Conservation (phyloP, 2,329 filamentous ascomycete genomes). For the Myrmaecium sp. region DNA sequence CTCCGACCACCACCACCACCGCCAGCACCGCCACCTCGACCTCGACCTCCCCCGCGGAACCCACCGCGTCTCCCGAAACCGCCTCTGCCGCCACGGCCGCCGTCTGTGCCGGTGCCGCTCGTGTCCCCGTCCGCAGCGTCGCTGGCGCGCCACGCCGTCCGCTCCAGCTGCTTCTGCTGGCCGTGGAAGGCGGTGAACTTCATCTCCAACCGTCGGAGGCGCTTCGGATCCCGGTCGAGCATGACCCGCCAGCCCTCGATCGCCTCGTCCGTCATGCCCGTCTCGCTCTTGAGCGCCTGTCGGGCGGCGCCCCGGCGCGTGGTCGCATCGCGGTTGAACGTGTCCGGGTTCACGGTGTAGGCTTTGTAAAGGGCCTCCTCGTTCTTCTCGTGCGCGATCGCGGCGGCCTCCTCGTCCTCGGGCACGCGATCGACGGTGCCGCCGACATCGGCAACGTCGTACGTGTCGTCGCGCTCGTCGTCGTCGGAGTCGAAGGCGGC, state of each 20-base stretch:
- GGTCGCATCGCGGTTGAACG: slow-evolving; percentile 55
- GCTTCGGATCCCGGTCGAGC: slow-evolving; percentile 54
- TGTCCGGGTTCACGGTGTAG: slow-evolving; percentile 45
- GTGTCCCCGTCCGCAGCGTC: slow-evolving; percentile 38
- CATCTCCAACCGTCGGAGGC: slow-evolving; percentile 51
- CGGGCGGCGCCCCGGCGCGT: slow-evolving; percentile 51
- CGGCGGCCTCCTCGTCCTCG: slow-evolving; percentile 35
- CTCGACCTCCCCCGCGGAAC: slow-evolving; percentile 28
- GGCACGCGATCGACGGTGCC: slow-evolving; percentile 57
- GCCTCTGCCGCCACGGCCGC: slow-evolving; percentile 18
- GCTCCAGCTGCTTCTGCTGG: slow-evolving; percentile 44
- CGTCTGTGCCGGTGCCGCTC: slow-evolving; percentile 23
- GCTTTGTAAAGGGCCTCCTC: slow-evolving; percentile 60
- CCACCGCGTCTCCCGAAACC: slow-evolving; percentile 34
- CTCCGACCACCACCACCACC: slow-evolving; percentile 16
- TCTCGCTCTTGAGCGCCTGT: slow-evolving; percentile 50
- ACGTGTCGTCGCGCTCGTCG: slow-evolving; percentile 93
- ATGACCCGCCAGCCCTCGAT: slow-evolving; percentile 92
- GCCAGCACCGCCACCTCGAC: slow-evolving; percentile 19
- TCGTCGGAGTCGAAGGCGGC: slow-evolving; percentile 85
- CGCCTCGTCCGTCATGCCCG: slow-evolving; percentile 80
- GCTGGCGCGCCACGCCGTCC: slow-evolving; percentile 46
- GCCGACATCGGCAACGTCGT: slow-evolving; percentile 82
- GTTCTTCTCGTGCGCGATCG: slow-evolving; percentile 37
- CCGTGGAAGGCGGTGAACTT: slow-evolving; percentile 51